Base-by-base conservation (phyloP, 257 asterid genomes). In the Rauvolfia tetraphylla region DNA sequence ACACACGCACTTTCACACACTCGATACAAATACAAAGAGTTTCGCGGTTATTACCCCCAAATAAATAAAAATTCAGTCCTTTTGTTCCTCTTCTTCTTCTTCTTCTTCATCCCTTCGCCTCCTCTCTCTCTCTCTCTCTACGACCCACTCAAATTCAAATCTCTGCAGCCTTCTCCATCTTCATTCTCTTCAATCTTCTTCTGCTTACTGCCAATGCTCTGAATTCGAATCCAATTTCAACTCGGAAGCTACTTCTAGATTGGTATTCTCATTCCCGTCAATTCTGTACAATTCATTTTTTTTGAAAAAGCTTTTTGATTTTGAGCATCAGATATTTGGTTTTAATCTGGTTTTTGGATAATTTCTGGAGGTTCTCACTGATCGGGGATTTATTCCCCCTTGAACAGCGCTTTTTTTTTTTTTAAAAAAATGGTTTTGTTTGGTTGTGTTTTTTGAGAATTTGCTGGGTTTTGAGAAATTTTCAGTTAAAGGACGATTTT, bases 1-100 rank as follows among this genome's bases (percentile, higher is more conserved):
- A 29, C 41, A 20, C 22, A 17, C 20, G 20, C 56, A 49, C 27
- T 18, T 15, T 66, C 48, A 34, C 71, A 34, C 0, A 7, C 49
- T 34, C 38, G 12, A 33, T 71, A 71, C 75, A 79, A 79, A 73
- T 73, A 79, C 78, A 71, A 78, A 49, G 74, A 81, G 79, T 84
- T 84, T 84, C 87, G 87, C 87, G 83, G 87, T 77, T 84, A 81
- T 70, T 58, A 62, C 77, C 78, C 75, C 76, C 42, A 80, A 77
- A 54, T 76, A 34, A 75, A 13, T 11, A 31, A 53, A 57, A 70
- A 70, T 58, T 76, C 74, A 31, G 68, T 78, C 80, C 42, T 74
- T n/a, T n/a, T n/a, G n/a, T 77, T 33, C 62, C 29, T 71, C 71
- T 34, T 44, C 66, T 20, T 8, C 73, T 20, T 42, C 73, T 76